Base-by-base conservation (phyloP, 2,329 filamentous ascomycete genomes). In the Trichoderma aggressivum region DNA sequence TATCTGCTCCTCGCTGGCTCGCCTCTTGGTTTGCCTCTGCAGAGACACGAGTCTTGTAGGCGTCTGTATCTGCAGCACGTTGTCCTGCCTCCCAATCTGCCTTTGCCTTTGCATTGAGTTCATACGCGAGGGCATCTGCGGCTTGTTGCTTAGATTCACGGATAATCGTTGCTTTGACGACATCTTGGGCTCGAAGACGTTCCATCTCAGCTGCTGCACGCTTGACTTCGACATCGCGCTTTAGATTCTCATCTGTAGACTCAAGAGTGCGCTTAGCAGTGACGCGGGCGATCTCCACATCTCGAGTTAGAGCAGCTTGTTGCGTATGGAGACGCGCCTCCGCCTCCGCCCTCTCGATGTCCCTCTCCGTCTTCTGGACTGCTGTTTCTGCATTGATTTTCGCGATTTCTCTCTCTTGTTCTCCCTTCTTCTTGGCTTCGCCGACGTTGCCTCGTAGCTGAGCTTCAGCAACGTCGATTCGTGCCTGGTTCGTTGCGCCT, bases 181-280 rank as follows among this genome's bases (percentile, higher is more conserved):
- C 92, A 74, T 93, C 92, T 4, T 84, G 88, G 10, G 93, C 94
- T 75, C 93, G 87, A 39, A 94, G 88, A 71, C 92, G 89, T 80
- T 97, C 94, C 71, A 96, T 85, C 82, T 96, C 92, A 74, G 93
- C 94, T 36, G 88, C 87, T 0, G 92, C 93, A 70, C 92, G 90
- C 85, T 91, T 93, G 75, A 89, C 83, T 82, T 97, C 90, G 73
- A 97, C 93, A 16, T 91, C 86, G 74, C 88, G 90, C 84, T 94
- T 92, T 66, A 97, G 85, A 75, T 96, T 93, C 64, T 94, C 92
- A 81, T 97, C 93, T 75, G 87, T 89, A 73, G 88, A 86, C 82
- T 97, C 92, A 1, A 92, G 91, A 11, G 89, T 86, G 68, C 93
- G 91, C 74, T 87, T 84, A 0, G 94, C 93, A 71, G 90, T 85